These are phyloP conservation scores for Cryptosporidium sp. DNA, from an alignment of 169 alveolate species.

Conservation along the genomic window DNA sequence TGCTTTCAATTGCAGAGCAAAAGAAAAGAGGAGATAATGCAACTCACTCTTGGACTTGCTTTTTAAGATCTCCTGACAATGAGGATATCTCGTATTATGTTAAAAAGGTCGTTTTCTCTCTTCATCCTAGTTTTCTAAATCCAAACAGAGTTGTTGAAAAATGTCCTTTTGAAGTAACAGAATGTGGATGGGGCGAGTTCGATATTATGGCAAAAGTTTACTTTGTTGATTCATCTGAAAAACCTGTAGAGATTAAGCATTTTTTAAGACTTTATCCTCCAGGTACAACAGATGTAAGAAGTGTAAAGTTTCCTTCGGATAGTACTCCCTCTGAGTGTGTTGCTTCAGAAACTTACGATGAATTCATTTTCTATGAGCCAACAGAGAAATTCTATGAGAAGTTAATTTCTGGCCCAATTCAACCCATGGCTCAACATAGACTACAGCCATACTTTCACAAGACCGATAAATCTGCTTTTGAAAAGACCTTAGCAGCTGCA, in stretches of 20 bases:
- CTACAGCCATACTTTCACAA: conserved; percentile 72
- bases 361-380: conserved; percentile 77
- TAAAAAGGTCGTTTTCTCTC: conserved; percentile 89
- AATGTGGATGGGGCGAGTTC: conserved; percentile 94
- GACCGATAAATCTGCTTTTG: conserved; percentile 36
- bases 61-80: conserved; percentile 89
- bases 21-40: conserved; percentile 89
- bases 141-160: conserved; percentile 86
- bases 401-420: conserved; percentile 77
- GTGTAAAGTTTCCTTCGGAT: conserved; percentile 59
- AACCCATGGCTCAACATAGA: conserved; percentile 78
- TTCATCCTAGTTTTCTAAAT: conserved; percentile 93
- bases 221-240: conserved; percentile 86
- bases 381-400: conserved; percentile 79
- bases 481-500: conserved; percentile 63
- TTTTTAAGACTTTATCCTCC: conserved; percentile 81
- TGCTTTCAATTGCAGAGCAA: conserved; percentile 83
- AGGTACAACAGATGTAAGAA: conserved; percentile 74
- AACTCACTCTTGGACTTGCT: conserved; percentile 94
- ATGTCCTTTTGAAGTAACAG: conserved; percentile 89
- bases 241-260: conserved; percentile 87
- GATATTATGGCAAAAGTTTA: conserved; percentile 84
- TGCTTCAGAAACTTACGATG: conserved; percentile 78
- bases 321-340: conserved; percentile 47
- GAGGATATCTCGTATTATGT: conserved; percentile 91